Evolutionary conservation across 2,329 filamentous ascomycete species (phyloP), one percentile per base, ranked within the genome.

Genomic region (Ascochyta fabae): DNA sequence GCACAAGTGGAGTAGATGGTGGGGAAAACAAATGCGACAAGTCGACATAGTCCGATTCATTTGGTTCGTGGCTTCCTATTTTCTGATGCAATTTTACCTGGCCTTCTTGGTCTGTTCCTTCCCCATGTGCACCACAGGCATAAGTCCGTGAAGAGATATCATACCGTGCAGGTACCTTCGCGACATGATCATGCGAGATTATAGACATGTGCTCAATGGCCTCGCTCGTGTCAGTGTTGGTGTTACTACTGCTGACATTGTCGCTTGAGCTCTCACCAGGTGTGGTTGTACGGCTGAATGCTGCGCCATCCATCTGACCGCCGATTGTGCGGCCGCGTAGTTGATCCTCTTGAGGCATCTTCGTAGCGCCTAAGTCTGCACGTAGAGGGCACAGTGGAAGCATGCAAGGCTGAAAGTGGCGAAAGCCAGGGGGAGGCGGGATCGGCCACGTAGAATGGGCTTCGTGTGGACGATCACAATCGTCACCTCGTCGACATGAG

Each of bases 371-470:
- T 8, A 66, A 19, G 22, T 64, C 64, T 9, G 56, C 26, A 16
- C 59, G 43, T n/a, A 70, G 24, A 10, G 68, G 66, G 42, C 64
- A 70, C 5, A 68, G 48, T 24, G 54, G 51, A 4, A 68, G 40
- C 7, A 48, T 26, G 40, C 68, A 71, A 7, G 47, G 46, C 31
- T 54, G 22, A 27, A 33, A 53, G 49, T 69, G 68, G 16, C 58
- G 56, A 39, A 48, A 68, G 6, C 57, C 54, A 3, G 57, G 59
- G 9, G 66, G 68, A 4, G 52, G 43, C 5, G 48, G 15, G 19
- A 71, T 62, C 0, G 64, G 66, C 66, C 65, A 71, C 4, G 63
- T 65, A 35, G 60, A 31, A 26, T 66, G 61, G 7, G 54, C 29
- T 34, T 66, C 53, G 35, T 69, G 66, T 1, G 56, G 56, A 19